These are phyloP conservation scores for Cryptococcus depauperatus DNA, from an alignment of 1,284 basidiomycete genomes.

Conservation along the genomic window DNA sequence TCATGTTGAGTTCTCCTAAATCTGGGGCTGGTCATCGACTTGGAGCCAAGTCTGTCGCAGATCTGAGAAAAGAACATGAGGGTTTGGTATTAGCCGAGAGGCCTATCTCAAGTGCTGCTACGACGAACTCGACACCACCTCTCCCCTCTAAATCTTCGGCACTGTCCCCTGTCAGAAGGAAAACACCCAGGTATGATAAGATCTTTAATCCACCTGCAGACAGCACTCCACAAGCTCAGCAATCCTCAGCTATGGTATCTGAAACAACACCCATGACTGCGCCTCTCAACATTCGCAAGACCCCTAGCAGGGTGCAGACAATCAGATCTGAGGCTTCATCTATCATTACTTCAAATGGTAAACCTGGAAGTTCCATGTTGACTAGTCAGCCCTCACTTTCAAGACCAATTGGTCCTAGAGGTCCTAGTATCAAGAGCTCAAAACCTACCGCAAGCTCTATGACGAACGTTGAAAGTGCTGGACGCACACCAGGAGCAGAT, in stretches of 20 bases:
- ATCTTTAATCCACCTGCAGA: slow-evolving; percentile 5
- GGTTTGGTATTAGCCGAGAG: slow-evolving; percentile 5
- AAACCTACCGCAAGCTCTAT: neutral
- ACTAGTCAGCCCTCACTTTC: no score
- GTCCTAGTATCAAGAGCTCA: slow-evolving; percentile 7
- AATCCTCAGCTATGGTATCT: neutral
- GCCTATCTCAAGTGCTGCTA: neutral
- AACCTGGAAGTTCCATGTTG: no score
- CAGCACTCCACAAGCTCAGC: slow-evolving; percentile 3
- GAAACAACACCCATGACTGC: neutral
- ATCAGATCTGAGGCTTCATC: slow-evolving; percentile 2
- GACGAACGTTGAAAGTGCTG: neutral
- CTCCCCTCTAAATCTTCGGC: neutral
- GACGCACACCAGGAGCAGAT: neutral
- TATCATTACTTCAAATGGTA: no score
- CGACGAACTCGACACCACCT: slow-evolving; percentile 3
- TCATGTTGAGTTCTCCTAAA: slow-evolving; percentile 1
- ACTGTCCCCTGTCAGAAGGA: slow-evolving; percentile 18
- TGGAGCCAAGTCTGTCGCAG: slow-evolving; percentile 16
- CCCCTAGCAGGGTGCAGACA: slow-evolving; percentile 2
- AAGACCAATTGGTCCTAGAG: slow-evolving; percentile 9
- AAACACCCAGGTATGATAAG: slow-evolving; percentile 24
- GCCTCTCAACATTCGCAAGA: slow-evolving; percentile 4
- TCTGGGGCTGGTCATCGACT: neutral
- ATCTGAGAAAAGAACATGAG: slow-evolving; percentile 16